Evolutionary conservation across 75 land plant genomes (phyloP), one percentile per base, ranked within the genome.

Genomic region (Picea glauca): DNA sequence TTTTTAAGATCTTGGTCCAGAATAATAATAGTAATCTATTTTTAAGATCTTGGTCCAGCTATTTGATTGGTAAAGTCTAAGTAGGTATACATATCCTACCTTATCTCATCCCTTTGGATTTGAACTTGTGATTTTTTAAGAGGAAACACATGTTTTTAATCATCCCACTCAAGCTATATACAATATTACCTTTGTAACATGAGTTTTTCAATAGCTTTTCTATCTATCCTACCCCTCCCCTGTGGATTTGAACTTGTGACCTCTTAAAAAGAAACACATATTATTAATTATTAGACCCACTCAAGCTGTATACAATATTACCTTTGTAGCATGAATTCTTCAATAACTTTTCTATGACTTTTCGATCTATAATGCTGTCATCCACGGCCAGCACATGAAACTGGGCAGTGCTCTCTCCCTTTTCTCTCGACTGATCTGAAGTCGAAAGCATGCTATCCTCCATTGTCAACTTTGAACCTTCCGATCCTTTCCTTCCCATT

Each of bases 361-460:
- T 90, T 50, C 90, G 84, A 66, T 92, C 94, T 43, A 90, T 78
- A 3, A 90, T 61, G 81, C 90, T 92, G 62, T 92, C 94, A 79
- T 92, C 94, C 61, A 92, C 94, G 50, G 94, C 94, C n/a, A 92
- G 84, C 13, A 92, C 92, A 77, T 91, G 92, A 59, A 76, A 73
- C 58, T 74, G 76, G 8, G 59, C 57, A 21, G 76, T 74, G 50
- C 50, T 38, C 11, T 43, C 21, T 7, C 50, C 73, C 54, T 33
- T 17, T 40, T 66, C 38, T 2, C 13, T 15, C 0, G 35, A 66
- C 6, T 33, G 40, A 15, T 33, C 70, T 14, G 18, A 66, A 66
- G 1, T 1, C 11, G 40, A 66, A 66, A 7, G 1, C 70, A 66
- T 66, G 2, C 5, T 33, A 17, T 66, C 40, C 17, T 33, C 6